Evolutionary conservation across 345 rosid species (phyloP).

Genomic region (Anastatica hierochuntica): DNA sequence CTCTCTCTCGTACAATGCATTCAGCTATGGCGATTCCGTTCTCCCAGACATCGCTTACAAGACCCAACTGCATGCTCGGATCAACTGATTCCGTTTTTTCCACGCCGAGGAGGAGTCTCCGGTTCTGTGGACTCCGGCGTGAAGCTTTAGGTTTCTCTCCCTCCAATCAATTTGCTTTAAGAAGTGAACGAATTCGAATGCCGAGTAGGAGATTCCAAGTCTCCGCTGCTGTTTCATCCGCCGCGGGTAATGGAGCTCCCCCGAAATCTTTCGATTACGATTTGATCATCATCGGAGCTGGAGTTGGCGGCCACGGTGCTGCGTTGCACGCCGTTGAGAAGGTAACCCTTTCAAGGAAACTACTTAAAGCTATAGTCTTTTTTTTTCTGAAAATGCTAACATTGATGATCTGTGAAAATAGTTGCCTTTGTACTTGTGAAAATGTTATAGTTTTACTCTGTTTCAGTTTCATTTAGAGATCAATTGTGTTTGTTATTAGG

Average conservation of each 20-base stretch:
- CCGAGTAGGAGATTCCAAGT: constrained; percentile 16
- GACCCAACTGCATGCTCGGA: constrained; percentile 25
- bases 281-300: constrained; percentile 88
- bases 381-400: no score
- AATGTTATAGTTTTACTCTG: no score
- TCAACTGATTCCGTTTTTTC: constrained; percentile 17
- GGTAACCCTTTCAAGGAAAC: constrained; percentile 17
- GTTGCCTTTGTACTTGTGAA: no score
- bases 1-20: constrained; percentile 39
- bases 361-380: no score
- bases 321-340: constrained; percentile 96
- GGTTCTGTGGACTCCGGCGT: constrained; percentile 71
- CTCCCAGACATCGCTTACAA: constrained; percentile 34
- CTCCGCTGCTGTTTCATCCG: constrained; percentile 29
- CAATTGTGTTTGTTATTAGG: constrained; percentile 38
- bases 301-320: constrained; percentile 98
- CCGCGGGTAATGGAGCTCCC: constrained; percentile 49
- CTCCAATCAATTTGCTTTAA: constrained; percentile 11
- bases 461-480: background rate
- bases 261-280: constrained; percentile 79
- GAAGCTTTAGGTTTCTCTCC: constrained; percentile 42
- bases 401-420: no score
- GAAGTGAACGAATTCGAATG: background rate
- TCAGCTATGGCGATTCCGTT: constrained; percentile 40
- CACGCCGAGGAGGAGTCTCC: constrained; percentile 41